Conservation (phyloP, 352 stramenopile species). For the Globisporangium iwayamae region DNA sequence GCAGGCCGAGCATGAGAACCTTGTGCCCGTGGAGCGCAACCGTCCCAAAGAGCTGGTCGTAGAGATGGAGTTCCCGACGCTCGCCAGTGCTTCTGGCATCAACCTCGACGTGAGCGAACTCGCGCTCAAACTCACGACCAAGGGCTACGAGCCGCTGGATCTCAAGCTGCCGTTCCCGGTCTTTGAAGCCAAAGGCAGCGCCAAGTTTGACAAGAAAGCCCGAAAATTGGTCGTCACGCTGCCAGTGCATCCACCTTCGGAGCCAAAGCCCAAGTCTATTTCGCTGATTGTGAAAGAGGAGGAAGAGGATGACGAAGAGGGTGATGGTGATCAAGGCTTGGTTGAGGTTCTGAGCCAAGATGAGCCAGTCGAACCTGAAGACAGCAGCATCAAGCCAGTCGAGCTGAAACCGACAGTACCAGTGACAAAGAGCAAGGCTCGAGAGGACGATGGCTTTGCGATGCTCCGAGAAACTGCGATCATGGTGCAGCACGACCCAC, state of each 20-base stretch:
- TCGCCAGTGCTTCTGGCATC: conserved; percentile 48
- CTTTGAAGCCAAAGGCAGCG: conserved; percentile 66
- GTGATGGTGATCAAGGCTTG: conserved; percentile 13
- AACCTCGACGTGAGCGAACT: conserved; percentile 67
- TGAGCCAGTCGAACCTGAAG: neutral
- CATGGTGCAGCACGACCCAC: conserved; percentile 65
- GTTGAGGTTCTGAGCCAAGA: conserved; percentile 3
- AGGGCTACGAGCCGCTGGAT: conserved; percentile 48
- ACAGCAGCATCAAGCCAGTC: neutral
- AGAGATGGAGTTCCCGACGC: conserved; percentile 56
- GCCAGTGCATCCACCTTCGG: conserved; percentile 58
- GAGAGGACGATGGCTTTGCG: conserved; percentile 41
- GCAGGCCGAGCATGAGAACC: conserved; percentile 42
- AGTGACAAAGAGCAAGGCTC: conserved; percentile 1
- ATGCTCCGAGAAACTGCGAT: conserved; percentile 61
- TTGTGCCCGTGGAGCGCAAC: conserved; percentile 26
- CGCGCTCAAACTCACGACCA: conserved; percentile 33
- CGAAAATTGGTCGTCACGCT: conserved; percentile 75
- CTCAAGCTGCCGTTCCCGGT: conserved; percentile 74
- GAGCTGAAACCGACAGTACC: neutral
- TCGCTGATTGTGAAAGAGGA: conserved; percentile 41
- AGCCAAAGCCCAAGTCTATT: conserved; percentile 21
- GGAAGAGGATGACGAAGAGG: conserved; percentile 33
- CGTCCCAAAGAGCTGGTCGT: conserved; percentile 67
- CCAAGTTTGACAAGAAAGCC: conserved; percentile 82